Evolutionary conservation across 768 basidiomycete species (phyloP), one percentile per base, ranked within the genome.

Genomic region (Boletus reticuloceps): DNA sequence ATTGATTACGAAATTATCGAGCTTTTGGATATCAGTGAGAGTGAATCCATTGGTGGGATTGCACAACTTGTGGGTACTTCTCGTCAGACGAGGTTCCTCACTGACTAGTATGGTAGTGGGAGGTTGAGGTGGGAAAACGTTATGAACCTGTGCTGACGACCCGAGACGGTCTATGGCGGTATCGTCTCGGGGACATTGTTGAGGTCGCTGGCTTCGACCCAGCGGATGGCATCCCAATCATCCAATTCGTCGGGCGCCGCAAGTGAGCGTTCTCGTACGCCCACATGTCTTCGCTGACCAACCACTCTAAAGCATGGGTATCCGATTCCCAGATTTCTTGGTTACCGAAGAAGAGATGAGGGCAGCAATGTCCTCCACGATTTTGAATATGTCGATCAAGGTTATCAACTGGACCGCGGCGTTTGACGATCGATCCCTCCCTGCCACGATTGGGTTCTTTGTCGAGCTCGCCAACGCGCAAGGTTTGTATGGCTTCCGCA

Each of bases 141-240:
- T 69, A 69, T 19, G 64, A 67, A 31, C 3, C 53, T 34, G 54
- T 68, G 36, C n/a, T 63, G 6, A 66, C 65, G 4, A 60, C 60
- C 4, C 16, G 4, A 12, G 49, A 63, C 2, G 64, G 64, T 10
- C 16, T 68, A 38, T 66, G 66, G 64, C 56, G 59, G 2, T 57
- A 67, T 51, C 49, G 54, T 19, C 54, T 64, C 4, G 53, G 59
- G 1, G 64, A 68, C 31, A 46, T 68, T 19, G 39, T 65, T n/a
- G 58, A 65, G 45, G 42, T 66, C 22, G 17, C 47, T 13, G 62
- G 62, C 5, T 69, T 68, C 25, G 62, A 61, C 11, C 48, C 64
- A 1, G 45, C 17, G 11, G 54, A 60, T 32, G 64, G 62, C 25
- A 19, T 38, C 8, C 65, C 65, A 13, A 31, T 67, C 41, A 48